phyloP scores from a whole-genome alignment of 805 yeast species.

The Pichia gijzeniarum region DNA sequence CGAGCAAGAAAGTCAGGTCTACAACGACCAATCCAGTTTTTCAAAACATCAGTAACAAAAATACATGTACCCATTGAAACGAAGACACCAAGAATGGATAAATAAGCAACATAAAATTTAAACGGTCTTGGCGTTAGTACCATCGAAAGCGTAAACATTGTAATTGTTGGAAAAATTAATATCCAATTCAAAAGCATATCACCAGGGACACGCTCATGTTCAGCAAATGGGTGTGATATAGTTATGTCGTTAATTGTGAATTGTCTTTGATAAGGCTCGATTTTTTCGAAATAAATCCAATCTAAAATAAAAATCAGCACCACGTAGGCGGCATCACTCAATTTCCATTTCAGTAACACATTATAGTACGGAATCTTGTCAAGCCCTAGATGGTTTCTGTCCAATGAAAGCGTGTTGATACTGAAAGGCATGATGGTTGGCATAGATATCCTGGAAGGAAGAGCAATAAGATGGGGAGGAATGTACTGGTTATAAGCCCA shows the following conservation, averaged over 20 bases:
- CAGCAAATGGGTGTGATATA: conserved; percentile 76
- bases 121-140: conserved; percentile 43
- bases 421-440: conserved; percentile 11
- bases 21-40: conserved; percentile 82
- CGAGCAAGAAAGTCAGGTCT: conserved; percentile 90
- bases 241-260: conserved; percentile 71
- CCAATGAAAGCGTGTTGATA: conserved; percentile 18
- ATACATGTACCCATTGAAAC: conserved; percentile 55
- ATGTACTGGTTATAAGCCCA: no score
- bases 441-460: neutral
- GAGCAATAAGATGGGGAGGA: neutral
- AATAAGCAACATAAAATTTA: conserved; percentile 52
- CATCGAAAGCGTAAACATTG: conserved; percentile 29
- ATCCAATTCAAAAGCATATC: conserved; percentile 48
- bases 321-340: conserved; percentile 22
- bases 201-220: conserved; percentile 61
- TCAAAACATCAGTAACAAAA: conserved; percentile 63
- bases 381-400: conserved; percentile 26
- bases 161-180: conserved; percentile 41
- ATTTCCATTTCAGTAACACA: conserved; percentile 22
- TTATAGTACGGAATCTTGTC: conserved; percentile 17
- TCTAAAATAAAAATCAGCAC: conserved; percentile 19
- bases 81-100: conserved; percentile 60
- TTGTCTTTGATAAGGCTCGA: conserved; percentile 68
- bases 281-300: conserved; percentile 22